phyloP scores from a whole-genome alignment of 1,284 basidiomycete species.

The Cryptococcus hybrid region DNA sequence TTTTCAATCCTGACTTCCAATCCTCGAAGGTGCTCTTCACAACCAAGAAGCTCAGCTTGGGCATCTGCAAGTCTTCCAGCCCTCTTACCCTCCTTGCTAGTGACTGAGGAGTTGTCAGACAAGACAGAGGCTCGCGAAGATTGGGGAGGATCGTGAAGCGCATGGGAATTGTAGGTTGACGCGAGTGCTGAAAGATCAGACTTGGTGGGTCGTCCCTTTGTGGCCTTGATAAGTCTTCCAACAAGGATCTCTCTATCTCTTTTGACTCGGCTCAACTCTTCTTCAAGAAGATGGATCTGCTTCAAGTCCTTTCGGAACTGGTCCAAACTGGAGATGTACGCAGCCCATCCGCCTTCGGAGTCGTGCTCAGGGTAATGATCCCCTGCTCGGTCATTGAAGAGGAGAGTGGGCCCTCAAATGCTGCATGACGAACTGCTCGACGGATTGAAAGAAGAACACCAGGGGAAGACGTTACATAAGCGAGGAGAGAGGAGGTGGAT shows the following conservation, averaged over 20 bases:
- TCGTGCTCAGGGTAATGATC: conserved; percentile 8
- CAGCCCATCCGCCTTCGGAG: conserved; percentile 43
- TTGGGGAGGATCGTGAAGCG: neutral
- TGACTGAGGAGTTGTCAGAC: conserved; percentile 30
- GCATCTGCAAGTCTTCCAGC: conserved; percentile 47
- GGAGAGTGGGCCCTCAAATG: conserved; percentile 48
- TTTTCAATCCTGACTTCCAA: conserved; percentile 47
- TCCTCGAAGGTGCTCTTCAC: conserved; percentile 47
- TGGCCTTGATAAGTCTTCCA: conserved; percentile 48
- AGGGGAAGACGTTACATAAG: conserved; percentile 50
- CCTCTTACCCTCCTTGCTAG: conserved; percentile 40
- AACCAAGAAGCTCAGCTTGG: conserved; percentile 49
- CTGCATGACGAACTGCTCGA: conserved; percentile 46
- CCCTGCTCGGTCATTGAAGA: conserved; percentile 20
- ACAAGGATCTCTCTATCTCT: conserved; percentile 50
- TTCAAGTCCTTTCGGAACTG: conserved; percentile 50
- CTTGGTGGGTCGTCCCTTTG: conserved; percentile 46
- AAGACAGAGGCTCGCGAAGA: conserved; percentile 30
- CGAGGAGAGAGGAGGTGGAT: conserved; percentile 49
- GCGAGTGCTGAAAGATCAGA: conserved; percentile 44
- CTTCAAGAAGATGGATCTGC: conserved; percentile 49
- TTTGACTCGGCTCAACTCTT: conserved; percentile 48
- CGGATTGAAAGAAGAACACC: conserved; percentile 46
- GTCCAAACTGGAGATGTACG: conserved; percentile 44
- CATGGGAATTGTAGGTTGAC: conserved; percentile 20